Percentiles rank a stretch among this genome's conserved stretches.
These are phyloP conservation scores for Colletotrichum agaves DNA, from an alignment of 2,329 filamentous ascomycete species.

Conservation along the genomic window DNA sequence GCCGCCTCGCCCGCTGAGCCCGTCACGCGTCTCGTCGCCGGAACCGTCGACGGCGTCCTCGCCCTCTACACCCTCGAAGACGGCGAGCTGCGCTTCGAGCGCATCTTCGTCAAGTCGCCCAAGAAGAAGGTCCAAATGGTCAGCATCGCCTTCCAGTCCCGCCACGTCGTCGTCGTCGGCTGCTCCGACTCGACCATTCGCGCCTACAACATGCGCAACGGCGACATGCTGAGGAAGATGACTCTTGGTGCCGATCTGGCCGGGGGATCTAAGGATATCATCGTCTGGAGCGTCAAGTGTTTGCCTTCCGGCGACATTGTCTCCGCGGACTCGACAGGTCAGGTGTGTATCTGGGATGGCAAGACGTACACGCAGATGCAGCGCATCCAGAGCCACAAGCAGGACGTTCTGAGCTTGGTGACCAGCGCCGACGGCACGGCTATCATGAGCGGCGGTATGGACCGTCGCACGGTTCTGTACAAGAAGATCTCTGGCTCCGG, in stretches of 20 bases:
- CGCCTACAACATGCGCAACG: conserved; percentile 85
- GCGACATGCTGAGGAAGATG: conserved; percentile 81
- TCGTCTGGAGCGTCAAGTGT: conserved; percentile 94
- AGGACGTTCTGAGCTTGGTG: conserved; percentile 90
- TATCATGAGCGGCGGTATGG: conserved; percentile 91
- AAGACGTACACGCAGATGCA: conserved; percentile 91
- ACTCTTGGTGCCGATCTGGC: conserved; percentile 82
- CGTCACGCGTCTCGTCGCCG: conserved; percentile 76
- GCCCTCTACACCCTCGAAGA: conserved; percentile 89
- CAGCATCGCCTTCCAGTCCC: conserved; percentile 89
- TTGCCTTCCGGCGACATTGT: conserved; percentile 89
- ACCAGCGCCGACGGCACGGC: conserved; percentile 81
- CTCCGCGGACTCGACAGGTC: conserved; percentile 93
- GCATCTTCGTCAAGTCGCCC: conserved; percentile 78
- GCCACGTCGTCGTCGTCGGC: conserved; percentile 84
- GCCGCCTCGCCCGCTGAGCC: conserved; percentile 43
- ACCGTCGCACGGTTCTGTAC: conserved; percentile 87
- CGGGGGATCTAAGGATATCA: conserved; percentile 83
- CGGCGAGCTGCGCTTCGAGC: conserved; percentile 82
- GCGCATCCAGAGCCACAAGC: conserved; percentile 85
- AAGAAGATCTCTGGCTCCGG: conserved; percentile 70
- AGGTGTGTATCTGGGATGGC: conserved; percentile 93
- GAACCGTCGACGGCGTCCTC: conserved; percentile 91
- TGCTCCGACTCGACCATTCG: conserved; percentile 98
- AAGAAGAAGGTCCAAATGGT: conserved; percentile 90